These are phyloP conservation scores for Boeremia exigua DNA, from an alignment of 2,329 filamentous ascomycete species.

Conservation along the genomic window DNA sequence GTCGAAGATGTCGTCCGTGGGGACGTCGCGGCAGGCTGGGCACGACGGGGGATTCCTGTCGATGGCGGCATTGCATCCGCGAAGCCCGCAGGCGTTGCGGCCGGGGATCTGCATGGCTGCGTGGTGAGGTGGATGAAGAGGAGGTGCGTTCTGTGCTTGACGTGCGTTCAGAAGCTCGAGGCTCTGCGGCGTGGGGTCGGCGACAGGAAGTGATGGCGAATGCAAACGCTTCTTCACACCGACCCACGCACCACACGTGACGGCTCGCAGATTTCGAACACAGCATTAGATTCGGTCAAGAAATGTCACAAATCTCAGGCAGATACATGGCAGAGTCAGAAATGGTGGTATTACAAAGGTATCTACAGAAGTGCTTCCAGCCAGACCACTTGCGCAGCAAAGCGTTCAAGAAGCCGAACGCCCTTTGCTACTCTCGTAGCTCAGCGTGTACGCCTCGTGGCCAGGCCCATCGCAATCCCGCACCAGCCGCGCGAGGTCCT, in stretches of 20 bases:
- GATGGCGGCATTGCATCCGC: not conserved
- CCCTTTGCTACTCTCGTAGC: not conserved
- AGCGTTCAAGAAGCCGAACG: not conserved
- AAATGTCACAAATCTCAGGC: not conserved
- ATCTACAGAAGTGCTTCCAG: not conserved
- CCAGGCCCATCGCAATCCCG: not conserved
- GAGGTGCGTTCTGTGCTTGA: not conserved
- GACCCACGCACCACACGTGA: not conserved
- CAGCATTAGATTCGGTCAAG: not conserved
- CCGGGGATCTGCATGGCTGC: not conserved
- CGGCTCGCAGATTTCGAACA: not conserved
- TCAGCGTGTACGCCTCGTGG: not conserved
- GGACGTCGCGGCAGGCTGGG: conserved; percentile 3
- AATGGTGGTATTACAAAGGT: not conserved
- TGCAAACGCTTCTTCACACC: no score
- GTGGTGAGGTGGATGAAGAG: not conserved
- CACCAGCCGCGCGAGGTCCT: not conserved
- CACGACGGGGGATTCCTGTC: not conserved
- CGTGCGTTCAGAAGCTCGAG: not conserved
- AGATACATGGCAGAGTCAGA: not conserved
- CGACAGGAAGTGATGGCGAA: no score
- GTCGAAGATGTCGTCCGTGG: conserved; percentile 2
- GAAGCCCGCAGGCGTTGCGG: not conserved
- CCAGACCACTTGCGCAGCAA: no score
- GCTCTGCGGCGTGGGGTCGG: no score